phyloP scores from a whole-genome alignment of 164 flowering plant genomes.

The Macadamia tetraphylla region DNA sequence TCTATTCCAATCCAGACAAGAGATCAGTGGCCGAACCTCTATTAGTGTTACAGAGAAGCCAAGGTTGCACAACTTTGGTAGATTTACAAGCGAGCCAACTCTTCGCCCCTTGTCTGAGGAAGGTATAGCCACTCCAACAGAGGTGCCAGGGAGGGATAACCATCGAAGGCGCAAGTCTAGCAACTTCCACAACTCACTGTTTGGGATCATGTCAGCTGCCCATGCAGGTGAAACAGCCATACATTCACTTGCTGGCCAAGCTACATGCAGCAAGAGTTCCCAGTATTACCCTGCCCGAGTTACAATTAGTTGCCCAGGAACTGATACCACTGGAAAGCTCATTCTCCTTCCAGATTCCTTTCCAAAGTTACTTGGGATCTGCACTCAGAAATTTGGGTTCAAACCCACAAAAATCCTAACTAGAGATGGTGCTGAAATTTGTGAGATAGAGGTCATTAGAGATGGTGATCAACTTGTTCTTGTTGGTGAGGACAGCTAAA shows the following conservation, averaged over 20 bases:
- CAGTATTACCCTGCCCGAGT: slow-evolving; percentile 37
- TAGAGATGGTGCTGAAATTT: slow-evolving; percentile 58
- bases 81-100: slow-evolving; percentile 46
- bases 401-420: slow-evolving; percentile 36
- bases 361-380: slow-evolving; percentile 48
- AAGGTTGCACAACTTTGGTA: slow-evolving; percentile 24
- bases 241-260: slow-evolving; percentile 9
- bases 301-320: slow-evolving; percentile 50
- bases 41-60: slow-evolving; percentile 19
- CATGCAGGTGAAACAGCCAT: slow-evolving; percentile 29
- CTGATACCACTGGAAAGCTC: slow-evolving; percentile 43
- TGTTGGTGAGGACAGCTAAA: slow-evolving; percentile 14
- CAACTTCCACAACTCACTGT: slow-evolving; percentile 70
- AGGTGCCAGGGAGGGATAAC: slow-evolving; percentile 23
- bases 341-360: slow-evolving; percentile 52
- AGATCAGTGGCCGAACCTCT: slow-evolving; percentile 15
- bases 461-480: slow-evolving; percentile 81
- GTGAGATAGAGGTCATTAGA: slow-evolving; percentile 59
- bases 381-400: slow-evolving; percentile 49
- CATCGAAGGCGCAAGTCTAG: slow-evolving; percentile 47
- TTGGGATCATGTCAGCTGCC: slow-evolving; percentile 71
- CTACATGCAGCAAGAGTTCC: neutral
- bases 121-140: slow-evolving; percentile 14
- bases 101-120: slow-evolving; percentile 7
- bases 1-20: slow-evolving; percentile 30